These are phyloP conservation scores for Diospyros lotus DNA, from an alignment of 148 eudicot genomes.

Conservation along the genomic window DNA sequence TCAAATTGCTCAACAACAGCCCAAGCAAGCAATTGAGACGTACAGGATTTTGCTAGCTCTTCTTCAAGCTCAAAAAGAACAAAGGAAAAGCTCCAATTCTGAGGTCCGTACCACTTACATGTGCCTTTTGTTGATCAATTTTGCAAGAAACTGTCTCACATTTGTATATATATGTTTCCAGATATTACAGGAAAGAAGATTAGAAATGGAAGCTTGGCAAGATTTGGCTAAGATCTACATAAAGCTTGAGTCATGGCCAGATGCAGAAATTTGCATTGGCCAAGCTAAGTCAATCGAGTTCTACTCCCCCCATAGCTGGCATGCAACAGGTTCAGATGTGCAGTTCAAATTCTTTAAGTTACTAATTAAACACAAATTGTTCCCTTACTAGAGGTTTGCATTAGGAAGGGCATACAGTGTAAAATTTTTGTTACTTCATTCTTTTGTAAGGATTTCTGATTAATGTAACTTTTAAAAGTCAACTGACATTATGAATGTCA, in stretches of 20 bases:
- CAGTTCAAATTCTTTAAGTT: not conserved
- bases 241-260: constrained; percentile 56
- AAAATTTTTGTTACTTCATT: too few species aligned
- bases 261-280: constrained; percentile 62
- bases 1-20: constrained; percentile 64
- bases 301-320: constrained; percentile 67
- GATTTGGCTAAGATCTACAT: constrained; percentile 71
- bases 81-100: constrained; percentile 8
- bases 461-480: too few species aligned
- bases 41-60: constrained; percentile 62
- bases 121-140: too few species aligned
- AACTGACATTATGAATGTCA: too few species aligned
- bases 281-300: constrained; percentile 52
- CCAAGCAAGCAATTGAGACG: constrained; percentile 82
- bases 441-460: too few species aligned
- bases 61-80: constrained; percentile 54
- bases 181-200: constrained; percentile 29
- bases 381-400: too few species aligned
- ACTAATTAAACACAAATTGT: too few species aligned
- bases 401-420: too few species aligned
- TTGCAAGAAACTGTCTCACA: too few species aligned
- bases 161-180: constrained; percentile 6
- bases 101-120: constrained; percentile 32
- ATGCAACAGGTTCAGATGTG: constrained; percentile 50
- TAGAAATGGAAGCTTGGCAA: constrained; percentile 89